Evolutionary conservation across 164 flowering plant species (phyloP).

Genomic region (Dillenia suffruticosa): DNA sequence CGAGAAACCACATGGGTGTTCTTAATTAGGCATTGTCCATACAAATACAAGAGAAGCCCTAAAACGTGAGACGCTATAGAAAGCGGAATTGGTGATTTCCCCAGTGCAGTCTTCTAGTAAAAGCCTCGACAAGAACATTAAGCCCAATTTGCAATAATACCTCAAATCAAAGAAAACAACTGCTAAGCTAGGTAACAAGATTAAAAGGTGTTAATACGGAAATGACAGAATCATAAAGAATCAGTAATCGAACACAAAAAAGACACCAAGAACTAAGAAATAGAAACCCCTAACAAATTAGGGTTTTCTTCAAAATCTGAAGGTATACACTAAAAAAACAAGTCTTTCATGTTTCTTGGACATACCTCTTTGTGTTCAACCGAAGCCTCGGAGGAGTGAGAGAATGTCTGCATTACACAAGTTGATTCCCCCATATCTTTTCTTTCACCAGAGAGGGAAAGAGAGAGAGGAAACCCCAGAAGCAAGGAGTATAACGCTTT

Average conservation of each 20-base stretch:
- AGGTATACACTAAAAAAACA: slow-evolving; percentile 12
- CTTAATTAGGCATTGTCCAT: too few relatives aligned
- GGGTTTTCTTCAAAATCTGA: background rate
- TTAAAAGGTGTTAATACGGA: background rate
- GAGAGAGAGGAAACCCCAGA: too few relatives aligned
- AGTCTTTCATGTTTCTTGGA: background rate
- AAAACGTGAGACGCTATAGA: slow-evolving; percentile 3
- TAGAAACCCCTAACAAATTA: background rate
- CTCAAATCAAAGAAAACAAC: background rate
- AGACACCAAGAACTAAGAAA: background rate
- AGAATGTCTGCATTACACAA: slow-evolving; percentile 49
- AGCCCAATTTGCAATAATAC: background rate
- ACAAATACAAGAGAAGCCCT: background rate
- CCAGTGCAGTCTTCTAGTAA: background rate
- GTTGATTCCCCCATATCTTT: slow-evolving; percentile 56
- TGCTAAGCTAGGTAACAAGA: background rate
- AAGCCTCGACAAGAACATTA: background rate
- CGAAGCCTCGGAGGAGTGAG: slow-evolving; percentile 35
- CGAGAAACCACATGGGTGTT: too few relatives aligned
- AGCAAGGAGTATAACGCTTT: too few relatives aligned
- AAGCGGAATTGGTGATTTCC: background rate
- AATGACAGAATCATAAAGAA: background rate
- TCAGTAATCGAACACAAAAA: background rate
- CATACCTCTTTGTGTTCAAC: slow-evolving; percentile 34
- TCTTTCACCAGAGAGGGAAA: too few relatives aligned